phyloP scores from a whole-genome alignment of 768 basidiomycete species.

The Mycena vitilis region DNA sequence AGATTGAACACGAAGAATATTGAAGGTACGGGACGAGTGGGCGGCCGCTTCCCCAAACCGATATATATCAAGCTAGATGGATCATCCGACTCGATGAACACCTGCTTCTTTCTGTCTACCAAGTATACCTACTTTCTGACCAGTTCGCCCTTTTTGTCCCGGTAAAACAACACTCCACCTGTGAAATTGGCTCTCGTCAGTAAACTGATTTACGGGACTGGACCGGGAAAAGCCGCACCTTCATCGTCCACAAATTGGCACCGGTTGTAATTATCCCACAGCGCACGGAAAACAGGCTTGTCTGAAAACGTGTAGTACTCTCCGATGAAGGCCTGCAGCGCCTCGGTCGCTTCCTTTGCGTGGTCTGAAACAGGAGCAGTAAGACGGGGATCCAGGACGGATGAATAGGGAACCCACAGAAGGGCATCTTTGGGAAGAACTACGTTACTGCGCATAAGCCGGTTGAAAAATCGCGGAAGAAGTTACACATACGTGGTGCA shows the following conservation, averaged over 20 bases:
- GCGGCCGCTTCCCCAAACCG: too few relatives aligned
- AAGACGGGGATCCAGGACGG: background rate
- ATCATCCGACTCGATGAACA: too few relatives aligned
- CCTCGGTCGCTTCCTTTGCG: constrained; percentile 43
- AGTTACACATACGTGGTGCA: constrained; percentile 66
- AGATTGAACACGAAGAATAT: background rate
- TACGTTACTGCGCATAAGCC: constrained; percentile 30
- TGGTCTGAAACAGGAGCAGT: constrained; percentile 30
- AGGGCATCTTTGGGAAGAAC: constrained; percentile 73
- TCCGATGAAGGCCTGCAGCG: constrained; percentile 45
- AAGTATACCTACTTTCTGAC: too few relatives aligned
- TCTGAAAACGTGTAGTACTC: constrained; percentile 44
- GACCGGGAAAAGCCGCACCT: constrained; percentile 30
- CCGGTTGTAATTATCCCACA: constrained; percentile 48
- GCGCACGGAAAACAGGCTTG: constrained; percentile 43
- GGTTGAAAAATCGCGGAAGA: background rate
- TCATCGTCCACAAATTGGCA: constrained; percentile 51
- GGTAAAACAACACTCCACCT: constrained; percentile 32
- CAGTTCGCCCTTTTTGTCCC: constrained; percentile 21
- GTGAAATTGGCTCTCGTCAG: background rate
- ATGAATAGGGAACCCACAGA: constrained; percentile 43
- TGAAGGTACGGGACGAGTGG: too few relatives aligned
- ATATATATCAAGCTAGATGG: background rate
- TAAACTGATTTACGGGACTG: background rate
- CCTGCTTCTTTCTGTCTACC: too few relatives aligned